phyloP scores from a whole-genome alignment of 2,329 filamentous ascomycete genomes.

The Pezizomycotina sp. region DNA sequence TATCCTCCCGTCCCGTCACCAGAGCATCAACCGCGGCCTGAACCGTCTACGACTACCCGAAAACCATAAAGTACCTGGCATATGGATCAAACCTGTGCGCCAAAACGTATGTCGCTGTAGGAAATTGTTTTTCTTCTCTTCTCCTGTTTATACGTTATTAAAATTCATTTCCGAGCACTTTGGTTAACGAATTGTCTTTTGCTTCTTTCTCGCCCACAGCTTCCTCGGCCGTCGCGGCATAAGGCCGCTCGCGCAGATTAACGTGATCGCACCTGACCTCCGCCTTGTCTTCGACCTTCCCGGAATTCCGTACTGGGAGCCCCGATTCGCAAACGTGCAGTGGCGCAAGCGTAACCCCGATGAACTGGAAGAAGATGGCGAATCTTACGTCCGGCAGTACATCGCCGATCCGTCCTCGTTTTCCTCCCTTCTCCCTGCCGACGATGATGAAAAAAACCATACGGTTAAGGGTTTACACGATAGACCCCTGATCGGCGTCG shows the following conservation, averaged over 20 bases:
- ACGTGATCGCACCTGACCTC: conserved; percentile 65
- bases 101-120: too few relatives aligned
- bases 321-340: conserved; percentile 76
- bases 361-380: background rate
- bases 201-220: too few relatives aligned
- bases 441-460: conserved; percentile 36
- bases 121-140: too few relatives aligned
- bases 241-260: conserved; percentile 60
- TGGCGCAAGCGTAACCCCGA: conserved; percentile 34
- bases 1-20: too few relatives aligned
- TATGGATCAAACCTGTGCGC: conserved; percentile 82
- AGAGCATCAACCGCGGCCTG: too few relatives aligned
- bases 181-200: too few relatives aligned
- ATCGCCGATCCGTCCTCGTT: conserved; percentile 14
- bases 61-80: conserved; percentile 61
- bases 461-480: conserved; percentile 43
- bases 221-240: conserved; percentile 67
- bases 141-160: too few relatives aligned
- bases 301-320: conserved; percentile 71
- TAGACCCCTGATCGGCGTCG: conserved; percentile 75
- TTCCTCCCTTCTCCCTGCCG: conserved; percentile 22
- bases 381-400: conserved; percentile 29
- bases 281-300: conserved; percentile 70
- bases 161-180: too few relatives aligned
- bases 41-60: too few relatives aligned